Evolutionary conservation across 192 early-diverging fungal species (phyloP).

Genomic region (Coemansia biformis): DNA sequence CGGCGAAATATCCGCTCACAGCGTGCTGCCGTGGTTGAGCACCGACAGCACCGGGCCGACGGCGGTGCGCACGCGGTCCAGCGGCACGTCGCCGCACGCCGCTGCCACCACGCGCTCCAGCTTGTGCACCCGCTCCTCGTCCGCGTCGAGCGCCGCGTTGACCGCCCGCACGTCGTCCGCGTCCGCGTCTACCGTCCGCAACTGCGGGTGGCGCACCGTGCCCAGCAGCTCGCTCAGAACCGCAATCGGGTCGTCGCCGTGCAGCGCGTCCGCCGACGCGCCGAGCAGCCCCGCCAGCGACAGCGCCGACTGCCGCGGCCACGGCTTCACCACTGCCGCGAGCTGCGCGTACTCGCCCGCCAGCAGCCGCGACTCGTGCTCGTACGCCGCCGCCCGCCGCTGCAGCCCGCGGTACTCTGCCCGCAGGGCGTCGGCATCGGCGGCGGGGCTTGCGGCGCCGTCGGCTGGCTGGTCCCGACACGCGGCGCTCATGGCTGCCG

Average conservation of each 20-base stretch:
- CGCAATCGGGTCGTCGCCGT: neutral
- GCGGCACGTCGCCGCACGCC: conserved; percentile 46
- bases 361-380: conserved; percentile 17
- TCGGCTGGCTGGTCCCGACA: too few species aligned
- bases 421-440: conserved; percentile 5
- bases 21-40: conserved; percentile 41
- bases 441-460: neutral
- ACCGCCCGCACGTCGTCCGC: conserved; percentile 28
- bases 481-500: neutral
- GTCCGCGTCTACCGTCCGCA: conserved; percentile 8
- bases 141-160: conserved; percentile 19
- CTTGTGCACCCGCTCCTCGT: conserved; percentile 44
- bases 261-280: neutral
- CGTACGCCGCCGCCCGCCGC: conserved; percentile 9
- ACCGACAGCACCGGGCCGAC: conserved; percentile 47
- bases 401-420: conserved; percentile 30
- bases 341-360: conserved; percentile 39
- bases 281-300: conserved; percentile 7
- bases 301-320: conserved; percentile 19
- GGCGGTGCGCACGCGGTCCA: conserved; percentile 43
- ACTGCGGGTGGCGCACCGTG: neutral
- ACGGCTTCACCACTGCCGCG: conserved; percentile 25
- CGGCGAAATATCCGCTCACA: too few species aligned
- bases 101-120: conserved; percentile 48
- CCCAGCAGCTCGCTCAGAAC: neutral